Percentiles rank a stretch among this genome's conserved stretches.
These are phyloP conservation scores for Calocybe indica DNA, from an alignment of 768 basidiomycete species.

Conservation along the genomic window DNA sequence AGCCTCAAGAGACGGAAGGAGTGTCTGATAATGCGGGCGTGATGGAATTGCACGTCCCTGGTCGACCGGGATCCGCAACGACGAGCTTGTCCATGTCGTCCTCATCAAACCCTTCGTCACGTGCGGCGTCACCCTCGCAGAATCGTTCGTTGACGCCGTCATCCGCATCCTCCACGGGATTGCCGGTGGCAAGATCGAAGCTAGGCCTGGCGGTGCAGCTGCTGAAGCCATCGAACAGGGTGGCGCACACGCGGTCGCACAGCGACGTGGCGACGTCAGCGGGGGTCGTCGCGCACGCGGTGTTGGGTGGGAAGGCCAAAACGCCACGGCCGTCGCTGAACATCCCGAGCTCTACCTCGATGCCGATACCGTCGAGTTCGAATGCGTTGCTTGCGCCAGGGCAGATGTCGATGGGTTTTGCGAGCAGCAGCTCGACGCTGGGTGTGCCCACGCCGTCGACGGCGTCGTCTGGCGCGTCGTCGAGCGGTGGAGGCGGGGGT, in stretches of 20 bases:
- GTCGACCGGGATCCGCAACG: too few species aligned
- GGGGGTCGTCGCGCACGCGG: not conserved
- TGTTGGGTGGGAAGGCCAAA: not conserved
- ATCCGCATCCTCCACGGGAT: not conserved
- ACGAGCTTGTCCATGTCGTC: too few species aligned
- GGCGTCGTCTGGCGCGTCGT: too few species aligned
- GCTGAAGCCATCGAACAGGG: constrained; percentile 29
- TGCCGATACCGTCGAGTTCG: too few species aligned
- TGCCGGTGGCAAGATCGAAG: constrained; percentile 27
- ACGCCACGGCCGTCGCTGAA: constrained; percentile 26
- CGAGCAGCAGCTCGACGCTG: not conserved
- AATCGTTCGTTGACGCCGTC: too few species aligned
- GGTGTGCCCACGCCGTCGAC: too few species aligned
- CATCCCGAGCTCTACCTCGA: constrained; percentile 17
- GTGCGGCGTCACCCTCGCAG: too few species aligned
- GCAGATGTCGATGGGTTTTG: not conserved
- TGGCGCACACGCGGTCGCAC: constrained; percentile 32
- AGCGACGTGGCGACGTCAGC: constrained; percentile 22
- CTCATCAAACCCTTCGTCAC: too few species aligned
- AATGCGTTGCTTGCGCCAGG: not conserved
- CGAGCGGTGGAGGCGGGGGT: too few species aligned
- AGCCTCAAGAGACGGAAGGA: too few species aligned
- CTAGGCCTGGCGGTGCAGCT: constrained; percentile 36
- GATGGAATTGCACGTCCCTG: too few species aligned
- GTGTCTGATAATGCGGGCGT: too few species aligned